Evolutionary conservation across 2,329 filamentous ascomycete genomes (phyloP), one percentile per base, ranked within the genome.

Genomic region (Clonostachys byssicola): DNA sequence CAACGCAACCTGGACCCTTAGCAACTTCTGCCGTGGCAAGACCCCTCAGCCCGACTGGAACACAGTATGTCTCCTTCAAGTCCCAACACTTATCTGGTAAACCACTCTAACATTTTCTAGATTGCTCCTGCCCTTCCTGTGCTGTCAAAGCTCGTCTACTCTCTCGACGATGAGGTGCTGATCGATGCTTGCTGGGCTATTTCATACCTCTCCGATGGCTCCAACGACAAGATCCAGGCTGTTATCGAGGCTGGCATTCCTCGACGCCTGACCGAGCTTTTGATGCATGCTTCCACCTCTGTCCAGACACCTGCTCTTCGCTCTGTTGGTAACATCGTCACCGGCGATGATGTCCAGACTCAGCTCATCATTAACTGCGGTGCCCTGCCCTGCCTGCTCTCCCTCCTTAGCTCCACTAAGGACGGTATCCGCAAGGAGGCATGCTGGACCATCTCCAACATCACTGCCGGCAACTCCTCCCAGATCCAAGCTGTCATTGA

Each of bases 101-200:
- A 16, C 40, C 40, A 42, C 16, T 45, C 55, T 57, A 44, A 54
- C 43, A 9, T 6, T 10, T 41, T 56, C 38, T 63, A 96, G 91
- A 99, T 99, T 65, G 81, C 91, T 46, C 94, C 94, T 35, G 94
- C 94, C 41, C 85, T 99, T 14, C 92, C 94, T 20, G 92, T 99
- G 44, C 84, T 99, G 50, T 84, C 94, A 57, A 99, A 99, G 78
- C 85, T 99, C 35, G 92, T 99, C 51, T 99, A 99, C 74, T 97
- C 94, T 53, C 82, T 99, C 48, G 94, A 99, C 64, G 94, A 99
- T 58, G 94, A 99, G 68, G 94, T 99, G 49, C 77, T 99, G 51
- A 99, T 99, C 61, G 94, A 99, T 70, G 94, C 94, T 50, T 99
- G 94, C 84, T 99, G 94, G 94, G 94, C 94, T 52, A 97, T 99